Base-by-base conservation (phyloP, 2,329 filamentous ascomycete genomes). In the Sphaerulina populicola region DNA sequence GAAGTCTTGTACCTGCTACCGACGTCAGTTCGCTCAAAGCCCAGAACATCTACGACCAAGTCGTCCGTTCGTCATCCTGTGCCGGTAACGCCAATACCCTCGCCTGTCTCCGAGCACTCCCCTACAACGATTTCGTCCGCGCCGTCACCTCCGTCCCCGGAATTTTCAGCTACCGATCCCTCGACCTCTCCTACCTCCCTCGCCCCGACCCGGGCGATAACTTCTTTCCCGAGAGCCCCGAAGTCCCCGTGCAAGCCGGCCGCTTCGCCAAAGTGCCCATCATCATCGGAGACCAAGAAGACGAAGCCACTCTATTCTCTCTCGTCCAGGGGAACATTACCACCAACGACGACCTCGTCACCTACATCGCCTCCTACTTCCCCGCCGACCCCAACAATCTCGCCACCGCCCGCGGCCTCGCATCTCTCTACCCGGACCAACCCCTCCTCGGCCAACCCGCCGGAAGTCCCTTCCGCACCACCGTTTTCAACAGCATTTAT, bases 211-310 rank as follows among this genome's bases (percentile, higher is more conserved):
- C 59, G 1, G 46, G 53, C 58, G 82, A 83, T 47, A 75, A 64
- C 1, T 74, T 76, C 4, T 73, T 89, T 7, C 75, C 79, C 0
- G 71, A 77, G 2, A 85, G 79, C 5, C 81, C 85, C 0, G 85
- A 90, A 0, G 49, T 75, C 0, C 70, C 86, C 4, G 69, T 77
- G 1, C 49, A 38, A 18, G 36, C 52, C 71, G n/a, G 60, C 67
- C 36, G 66, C 69, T 53, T 66, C 64, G 23, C 71, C 67, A 10
- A 55, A 70, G 14, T 65, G 67, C 41, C 71, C 71, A 50, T 82
- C 64, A 82, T 84, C 48, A 76, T 85, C 38, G 85, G 86, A 36
- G 77, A 87, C 62, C 84, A 88, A 66, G 86, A 90, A 70, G 86
- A 91, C 62, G 86, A 90, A 68, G 85, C 46, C 18, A 37, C 41